Evolutionary conservation across 371 early-diverging fungal genomes (phyloP).

Genomic region (Mortierella polycephala): DNA sequence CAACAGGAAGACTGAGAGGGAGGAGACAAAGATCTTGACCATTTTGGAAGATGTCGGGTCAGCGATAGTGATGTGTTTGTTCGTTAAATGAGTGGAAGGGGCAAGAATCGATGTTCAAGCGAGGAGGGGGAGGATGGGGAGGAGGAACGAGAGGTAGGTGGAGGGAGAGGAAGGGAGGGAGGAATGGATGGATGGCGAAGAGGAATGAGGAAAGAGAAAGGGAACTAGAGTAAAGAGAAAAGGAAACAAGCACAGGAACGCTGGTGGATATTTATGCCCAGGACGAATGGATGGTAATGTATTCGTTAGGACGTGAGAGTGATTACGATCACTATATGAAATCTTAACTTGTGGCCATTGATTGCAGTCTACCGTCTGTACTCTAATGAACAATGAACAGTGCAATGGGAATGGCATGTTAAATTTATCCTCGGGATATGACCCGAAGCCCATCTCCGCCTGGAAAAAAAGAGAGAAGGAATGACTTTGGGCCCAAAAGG

Average conservation of each 20-base stretch:
- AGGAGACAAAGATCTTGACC: constrained; percentile 34
- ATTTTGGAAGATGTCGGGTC: constrained; percentile 7
- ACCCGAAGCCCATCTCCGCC: too few species aligned
- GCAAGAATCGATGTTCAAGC: constrained; percentile 19
- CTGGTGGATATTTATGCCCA: not conserved
- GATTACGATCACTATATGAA: too few species aligned
- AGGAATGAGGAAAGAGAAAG: not conserved
- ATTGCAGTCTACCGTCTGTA: too few species aligned
- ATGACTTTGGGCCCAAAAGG: too few species aligned
- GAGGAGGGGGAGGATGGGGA: not conserved
- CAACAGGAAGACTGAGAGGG: constrained; percentile 36
- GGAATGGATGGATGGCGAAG: not conserved
- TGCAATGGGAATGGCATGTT: too few species aligned
- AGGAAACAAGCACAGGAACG: not conserved
- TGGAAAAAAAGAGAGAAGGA: too few species aligned
- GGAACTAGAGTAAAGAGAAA: constrained; percentile 1
- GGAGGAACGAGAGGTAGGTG: not conserved
- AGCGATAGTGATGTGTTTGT: not conserved
- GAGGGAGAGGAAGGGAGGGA: not conserved
- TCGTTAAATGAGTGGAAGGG: constrained; percentile 48
- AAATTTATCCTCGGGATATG: too few species aligned
- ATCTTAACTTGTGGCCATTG: too few species aligned
- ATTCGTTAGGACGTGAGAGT: too few species aligned
- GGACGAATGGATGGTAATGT: not conserved
- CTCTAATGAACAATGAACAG: too few species aligned